Evolutionary conservation across 2,329 filamentous ascomycete species (phyloP).

Genomic region (Cordyceps fumosorosea): DNA sequence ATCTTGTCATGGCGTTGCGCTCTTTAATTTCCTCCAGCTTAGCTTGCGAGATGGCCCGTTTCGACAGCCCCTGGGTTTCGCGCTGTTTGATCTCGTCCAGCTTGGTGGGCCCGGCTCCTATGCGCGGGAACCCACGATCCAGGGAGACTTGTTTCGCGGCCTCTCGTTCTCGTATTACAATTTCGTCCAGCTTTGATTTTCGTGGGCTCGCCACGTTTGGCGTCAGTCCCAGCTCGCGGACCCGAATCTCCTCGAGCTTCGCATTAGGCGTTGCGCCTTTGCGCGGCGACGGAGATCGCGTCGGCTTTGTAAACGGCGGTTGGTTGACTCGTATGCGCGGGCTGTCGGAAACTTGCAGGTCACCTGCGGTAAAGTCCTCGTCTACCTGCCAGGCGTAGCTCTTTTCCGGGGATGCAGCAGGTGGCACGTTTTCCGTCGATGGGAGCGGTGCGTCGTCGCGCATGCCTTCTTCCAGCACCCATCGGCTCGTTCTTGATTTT

Average conservation of each 20-base stretch:
- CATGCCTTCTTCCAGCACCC: conserved; percentile 12
- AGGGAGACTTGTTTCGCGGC: conserved; percentile 27
- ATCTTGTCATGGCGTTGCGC: conserved; percentile 39
- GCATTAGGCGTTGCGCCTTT: conserved; percentile 31
- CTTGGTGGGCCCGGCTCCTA: conserved; percentile 32
- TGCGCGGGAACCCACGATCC: conserved; percentile 23
- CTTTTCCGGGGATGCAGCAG: conserved; percentile 38
- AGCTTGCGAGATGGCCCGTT: conserved; percentile 40
- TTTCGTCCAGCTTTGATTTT: conserved; percentile 28
- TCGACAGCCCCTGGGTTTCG: conserved; percentile 39
- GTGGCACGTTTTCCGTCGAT: conserved; percentile 24
- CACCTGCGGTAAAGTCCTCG: conserved; percentile 50
- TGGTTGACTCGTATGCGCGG: conserved; percentile 40
- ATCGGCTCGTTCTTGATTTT: conserved; percentile 17
- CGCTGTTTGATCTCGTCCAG: conserved; percentile 42
- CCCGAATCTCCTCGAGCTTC: conserved; percentile 39
- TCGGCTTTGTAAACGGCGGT: conserved; percentile 27
- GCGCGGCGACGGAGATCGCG: not conserved
- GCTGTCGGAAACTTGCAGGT: conserved; percentile 49
- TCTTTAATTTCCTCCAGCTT: conserved; percentile 48
- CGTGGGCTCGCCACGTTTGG: not conserved
- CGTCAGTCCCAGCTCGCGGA: conserved; percentile 26
- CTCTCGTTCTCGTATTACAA: conserved; percentile 27
- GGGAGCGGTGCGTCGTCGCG: conserved; percentile 26
- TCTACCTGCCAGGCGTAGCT: conserved; percentile 51